Evolutionary conservation across 257 asterid species (phyloP).

Genomic region (Solanum piurae): DNA sequence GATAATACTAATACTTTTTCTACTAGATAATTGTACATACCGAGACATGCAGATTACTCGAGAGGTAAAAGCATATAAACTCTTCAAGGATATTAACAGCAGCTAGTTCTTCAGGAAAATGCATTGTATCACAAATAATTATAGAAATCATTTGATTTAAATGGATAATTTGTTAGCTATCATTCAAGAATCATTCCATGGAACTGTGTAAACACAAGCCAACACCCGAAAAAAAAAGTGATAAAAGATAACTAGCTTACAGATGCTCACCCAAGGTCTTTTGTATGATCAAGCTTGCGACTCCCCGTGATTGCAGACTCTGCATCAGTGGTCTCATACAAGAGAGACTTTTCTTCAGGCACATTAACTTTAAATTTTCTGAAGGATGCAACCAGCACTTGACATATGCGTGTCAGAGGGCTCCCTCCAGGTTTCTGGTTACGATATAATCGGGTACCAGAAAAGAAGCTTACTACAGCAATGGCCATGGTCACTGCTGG

Average conservation of each 20-base stretch:
- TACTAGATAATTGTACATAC: not conserved
- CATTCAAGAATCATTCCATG: not conserved
- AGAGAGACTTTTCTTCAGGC: constrained; percentile 30
- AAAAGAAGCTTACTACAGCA: constrained; percentile 46
- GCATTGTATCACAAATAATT: not conserved
- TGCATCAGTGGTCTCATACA: constrained; percentile 34
- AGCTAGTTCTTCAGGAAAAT: not conserved
- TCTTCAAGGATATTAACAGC: not conserved
- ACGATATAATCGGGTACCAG: constrained; percentile 51
- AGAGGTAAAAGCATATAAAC: not conserved
- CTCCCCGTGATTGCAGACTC: constrained; percentile 48
- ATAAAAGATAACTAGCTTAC: not conserved
- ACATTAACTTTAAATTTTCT: constrained; percentile 31
- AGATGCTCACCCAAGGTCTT: constrained; percentile 27
- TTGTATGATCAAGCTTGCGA: constrained; percentile 47
- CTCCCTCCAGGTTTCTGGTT: constrained; percentile 71
- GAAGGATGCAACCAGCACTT: constrained; percentile 54
- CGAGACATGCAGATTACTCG: not conserved
- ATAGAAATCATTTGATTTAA: not conserved
- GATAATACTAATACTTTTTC: not conserved
- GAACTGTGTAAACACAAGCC: not conserved
- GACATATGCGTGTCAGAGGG: constrained; percentile 54
- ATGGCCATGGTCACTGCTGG: constrained; percentile 57
- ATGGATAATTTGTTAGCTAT: not conserved
- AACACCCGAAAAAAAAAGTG: not conserved